Evolutionary conservation across 2,329 filamentous ascomycete genomes (phyloP), one percentile per base, ranked within the genome.

Genomic region (Albophoma yamanashiensis): DNA sequence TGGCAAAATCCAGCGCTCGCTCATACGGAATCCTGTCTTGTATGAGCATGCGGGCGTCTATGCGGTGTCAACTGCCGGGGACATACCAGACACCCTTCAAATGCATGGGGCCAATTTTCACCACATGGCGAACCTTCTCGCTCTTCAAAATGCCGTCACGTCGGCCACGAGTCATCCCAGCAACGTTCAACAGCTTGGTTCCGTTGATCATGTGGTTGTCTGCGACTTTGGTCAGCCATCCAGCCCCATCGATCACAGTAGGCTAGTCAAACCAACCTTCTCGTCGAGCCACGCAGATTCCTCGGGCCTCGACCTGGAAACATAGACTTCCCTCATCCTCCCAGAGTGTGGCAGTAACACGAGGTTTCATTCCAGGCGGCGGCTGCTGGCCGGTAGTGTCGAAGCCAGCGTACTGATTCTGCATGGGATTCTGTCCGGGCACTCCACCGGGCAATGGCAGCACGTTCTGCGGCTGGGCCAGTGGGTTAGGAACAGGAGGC

Each of bases 171-270:
- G 94, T 99, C 94, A 99, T 99, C 15, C 94, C 93, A 57, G 94
- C 94, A 58, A 99, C 94, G 66, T 99, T 99, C 61, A 97, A 78
- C 60, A 99, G 80, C 75, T 97, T 99, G 1, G 94, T 99, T 22
- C 94, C 94, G 69, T 97, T 99, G 74, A 99, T 97, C 91, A 99
- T 97, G 76, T 96, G 91, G 75, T 97, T 97, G 69, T 97, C 93
- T 95, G 64, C 50, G 56, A 27, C 27, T 38, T 56, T 55, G 47
- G 50, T 60, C 39, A 57, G 38, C 50, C 55, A 36, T 6, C 50
- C 8, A 50, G 15, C 15, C 34, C 15, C 3, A 4, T 34, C 7
- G 25, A 9, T 20, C 40, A 6, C 25, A 38, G 3, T 11, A 38
- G 34, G 6, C 52, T 42, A 6, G 55, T 12, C 60, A 52, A 60